Conservation (phyloP, 176 grass and related monocot species). For the Musa beccarii region DNA sequence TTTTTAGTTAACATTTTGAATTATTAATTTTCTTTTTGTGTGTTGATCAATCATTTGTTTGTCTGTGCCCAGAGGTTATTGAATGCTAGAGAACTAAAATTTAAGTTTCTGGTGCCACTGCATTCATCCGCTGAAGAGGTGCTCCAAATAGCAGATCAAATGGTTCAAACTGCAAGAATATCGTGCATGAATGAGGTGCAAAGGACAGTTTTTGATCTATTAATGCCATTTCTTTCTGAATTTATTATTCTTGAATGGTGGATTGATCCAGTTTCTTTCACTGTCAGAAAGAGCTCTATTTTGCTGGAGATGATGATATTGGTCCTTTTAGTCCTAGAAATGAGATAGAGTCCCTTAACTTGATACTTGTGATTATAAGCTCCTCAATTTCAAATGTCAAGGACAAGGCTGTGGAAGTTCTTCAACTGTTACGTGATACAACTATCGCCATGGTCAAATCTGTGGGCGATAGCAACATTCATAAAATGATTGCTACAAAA, state of each 20-base stretch:
- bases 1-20: not conserved
- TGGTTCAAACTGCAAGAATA: constrained; percentile 48
- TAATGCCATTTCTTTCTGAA: not conserved
- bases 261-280: constrained; percentile 11
- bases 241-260: constrained; percentile 8
- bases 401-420: constrained; percentile 28
- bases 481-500: constrained; percentile 31
- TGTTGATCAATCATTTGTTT: not conserved
- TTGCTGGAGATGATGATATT: constrained; percentile 45
- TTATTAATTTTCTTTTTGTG: not conserved
- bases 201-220: not conserved
- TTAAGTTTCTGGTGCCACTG: constrained; percentile 36
- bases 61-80: constrained; percentile 31
- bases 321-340: constrained; percentile 75
- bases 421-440: constrained; percentile 33
- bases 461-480: constrained; percentile 18
- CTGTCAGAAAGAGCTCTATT: constrained; percentile 85
- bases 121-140: constrained; percentile 27
- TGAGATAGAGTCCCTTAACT: constrained; percentile 79
- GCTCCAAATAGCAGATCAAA: constrained; percentile 33
- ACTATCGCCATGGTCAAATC: constrained; percentile 41
- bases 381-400: constrained; percentile 29
- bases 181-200: constrained; percentile 67
- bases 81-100: constrained; percentile 38
- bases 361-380: constrained; percentile 37